Base-by-base conservation (phyloP, 768 basidiomycete genomes). In the Mycena chlorophos region DNA sequence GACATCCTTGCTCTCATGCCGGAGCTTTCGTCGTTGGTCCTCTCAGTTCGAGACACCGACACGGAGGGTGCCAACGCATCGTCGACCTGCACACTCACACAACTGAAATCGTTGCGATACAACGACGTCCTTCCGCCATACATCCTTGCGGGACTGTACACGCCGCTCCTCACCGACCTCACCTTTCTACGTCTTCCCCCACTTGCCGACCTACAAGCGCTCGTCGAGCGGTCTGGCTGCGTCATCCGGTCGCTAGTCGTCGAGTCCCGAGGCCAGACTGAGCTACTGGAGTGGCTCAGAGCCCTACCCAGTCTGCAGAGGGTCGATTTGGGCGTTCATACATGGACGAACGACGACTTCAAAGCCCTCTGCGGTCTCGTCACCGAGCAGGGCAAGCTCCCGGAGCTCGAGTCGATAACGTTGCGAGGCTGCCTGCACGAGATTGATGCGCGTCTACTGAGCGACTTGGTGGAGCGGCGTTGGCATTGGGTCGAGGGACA, bases 1-100 rank as follows among this genome's bases (percentile, higher is more conserved):
- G 45, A 23, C 45, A 46, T 46, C 12, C 45, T 46, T 25, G 45
- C 45, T 25, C 45, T 46, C 45, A 46, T 19, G 20, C 45, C 45
- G 12, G 25, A 46, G 5, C 45, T 46, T 26, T 25, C 45, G 12
- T 46, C 23, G 6, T n/a, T 46, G 20, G 26, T 19, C 5, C 45
- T 46, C 6, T 27, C 12, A 13, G n/a, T 46, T n/a, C 12, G 8
- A 13, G 45, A 46, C 23, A 28, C 5, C 14, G 45, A 25, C 8
- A 6, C 20, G 4, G 45, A 46, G 39, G 13, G 12, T 13, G 13
- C 20, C 27, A 5, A 8, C 22, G 27, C 45, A 5, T 12, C 45
- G 6, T 5, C 45, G 12, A 5, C 20, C 45, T 23, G 23, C 26
- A 25, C 27, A 8, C 45, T 46, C 25, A 14, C 45, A 12, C 45